A percentile compares a stretch with the other conserved stretches of the same genome.
These are phyloP conservation scores for Pulveroboletus ravenelii DNA, from an alignment of 768 basidiomycete species.

Conservation along the genomic window DNA sequence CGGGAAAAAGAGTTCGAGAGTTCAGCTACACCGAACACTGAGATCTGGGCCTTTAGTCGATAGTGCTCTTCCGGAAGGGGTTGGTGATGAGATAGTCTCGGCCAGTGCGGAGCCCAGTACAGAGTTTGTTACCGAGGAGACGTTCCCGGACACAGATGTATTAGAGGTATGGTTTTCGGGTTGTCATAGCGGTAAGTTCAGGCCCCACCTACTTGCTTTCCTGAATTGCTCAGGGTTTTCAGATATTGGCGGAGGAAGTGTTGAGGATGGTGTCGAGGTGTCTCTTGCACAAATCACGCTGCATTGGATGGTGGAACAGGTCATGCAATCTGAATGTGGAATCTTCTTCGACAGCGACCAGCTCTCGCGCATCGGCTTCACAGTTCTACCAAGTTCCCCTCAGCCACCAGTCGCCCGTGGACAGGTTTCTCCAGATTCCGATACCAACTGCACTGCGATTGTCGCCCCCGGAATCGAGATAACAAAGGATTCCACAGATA, in stretches of 20 bases:
- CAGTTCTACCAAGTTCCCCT: not conserved
- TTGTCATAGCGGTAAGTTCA: constrained; percentile 56
- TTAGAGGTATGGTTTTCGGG: constrained; percentile 81
- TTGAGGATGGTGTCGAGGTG: constrained; percentile 35
- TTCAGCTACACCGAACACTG: not conserved
- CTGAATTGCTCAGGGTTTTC: not conserved
- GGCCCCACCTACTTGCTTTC: not conserved
- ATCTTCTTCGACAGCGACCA: constrained; percentile 52
- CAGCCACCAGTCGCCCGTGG: constrained; percentile 1
- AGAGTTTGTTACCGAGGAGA: not conserved
- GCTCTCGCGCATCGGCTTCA: constrained; percentile 42
- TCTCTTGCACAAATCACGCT: constrained; percentile 59
- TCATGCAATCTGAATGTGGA: constrained; percentile 52
- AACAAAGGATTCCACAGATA: not conserved
- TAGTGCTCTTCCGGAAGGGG: not conserved
- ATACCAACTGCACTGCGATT: not conserved
- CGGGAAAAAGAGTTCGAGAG: not conserved
- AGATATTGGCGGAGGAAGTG: constrained; percentile 72
- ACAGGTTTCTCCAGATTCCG: not conserved
- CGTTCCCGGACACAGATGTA: constrained; percentile 40
- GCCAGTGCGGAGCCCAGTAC: not conserved
- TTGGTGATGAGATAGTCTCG: not conserved
- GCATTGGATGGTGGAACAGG: constrained; percentile 77
- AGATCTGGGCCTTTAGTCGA: not conserved
- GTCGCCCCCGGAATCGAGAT: not conserved